Evolutionary conservation across 2,329 filamentous ascomycete genomes (phyloP), one percentile per base, ranked within the genome.

Genomic region (Chaetomiaceae sp.): DNA sequence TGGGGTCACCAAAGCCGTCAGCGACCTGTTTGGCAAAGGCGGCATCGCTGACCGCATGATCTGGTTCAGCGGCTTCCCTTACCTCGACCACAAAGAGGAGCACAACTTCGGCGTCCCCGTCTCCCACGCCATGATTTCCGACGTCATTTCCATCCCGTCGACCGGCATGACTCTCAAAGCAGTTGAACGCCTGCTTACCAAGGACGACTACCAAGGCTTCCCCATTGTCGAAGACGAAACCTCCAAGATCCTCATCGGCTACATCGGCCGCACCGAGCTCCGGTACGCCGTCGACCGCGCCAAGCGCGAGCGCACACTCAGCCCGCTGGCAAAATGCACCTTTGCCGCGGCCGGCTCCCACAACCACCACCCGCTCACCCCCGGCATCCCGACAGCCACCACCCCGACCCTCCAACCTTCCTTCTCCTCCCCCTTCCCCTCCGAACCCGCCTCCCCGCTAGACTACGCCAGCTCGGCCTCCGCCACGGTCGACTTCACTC

Each of bases 11-110:
- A 98, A 98, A 71, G 87, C 87, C 12, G 87, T 98, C 38, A 83
- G 86, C 51, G 88, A 95, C 56, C 75, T 89, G 11, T 93, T 95
- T 60, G 88, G 89, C n/a, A 94, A 91, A 62, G 93, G 91, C 24
- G 93, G 93, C 38, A 97, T 98, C 48, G 93, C 93, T 18, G 93
- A 98, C 65, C 84, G 89, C 51, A 95, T 96, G 88, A 98, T 98
- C 58, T 95, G 89, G 84, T 95, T 96, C 69, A 97, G 88, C 58
- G 93, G 93, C 1, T 95, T 96, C 60, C 93, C 93, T 0, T 98
- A 94, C 68, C 75, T 98, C 3, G 93, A 98, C 68, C 94, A 86
- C 66, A 98, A 98, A 62, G 91, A 97, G 65, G 93, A 97, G 47
- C 90, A 96, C 66, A 90, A 90, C 43, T 96, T 97, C 65, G 91